These are phyloP conservation scores for Camelina neglecta DNA, from an alignment of 345 rosid species.

Conservation along the genomic window DNA sequence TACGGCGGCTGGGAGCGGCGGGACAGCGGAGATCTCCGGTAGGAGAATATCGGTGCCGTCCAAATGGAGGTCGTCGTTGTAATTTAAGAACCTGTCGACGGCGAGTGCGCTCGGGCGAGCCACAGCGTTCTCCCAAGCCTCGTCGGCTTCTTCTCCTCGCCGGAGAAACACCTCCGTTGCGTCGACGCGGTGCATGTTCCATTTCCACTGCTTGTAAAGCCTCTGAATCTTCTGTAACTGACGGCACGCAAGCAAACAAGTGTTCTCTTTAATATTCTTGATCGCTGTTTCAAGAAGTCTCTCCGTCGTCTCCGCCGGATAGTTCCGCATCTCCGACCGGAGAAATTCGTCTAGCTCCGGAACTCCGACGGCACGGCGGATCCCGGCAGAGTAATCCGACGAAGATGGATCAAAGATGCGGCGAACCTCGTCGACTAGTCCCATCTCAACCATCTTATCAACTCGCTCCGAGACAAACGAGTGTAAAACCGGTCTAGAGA, in stretches of 20 bases:
- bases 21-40: constrained; percentile 43
- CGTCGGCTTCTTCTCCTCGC: constrained; percentile 60
- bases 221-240: constrained; percentile 67
- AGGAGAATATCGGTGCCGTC: constrained; percentile 38
- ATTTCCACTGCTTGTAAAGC: constrained; percentile 54
- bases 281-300: constrained; percentile 57
- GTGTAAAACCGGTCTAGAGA: constrained; percentile 56
- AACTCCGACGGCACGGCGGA: constrained; percentile 79
- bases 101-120: constrained; percentile 59
- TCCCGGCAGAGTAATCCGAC: constrained; percentile 60
- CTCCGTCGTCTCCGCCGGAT: constrained; percentile 38
- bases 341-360: constrained; percentile 73
- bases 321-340: constrained; percentile 40
- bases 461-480: constrained; percentile 77
- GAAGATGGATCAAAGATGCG: constrained; percentile 54
- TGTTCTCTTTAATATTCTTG: constrained; percentile 65
- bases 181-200: constrained; percentile 79
- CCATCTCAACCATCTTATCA: constrained; percentile 72
- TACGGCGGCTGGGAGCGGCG: constrained; percentile 48
- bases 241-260: constrained; percentile 53
- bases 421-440: constrained; percentile 71
- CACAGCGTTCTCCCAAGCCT: constrained; percentile 70
- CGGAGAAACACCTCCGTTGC: constrained; percentile 73
- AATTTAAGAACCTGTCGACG: constrained; percentile 55
- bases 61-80: constrained; percentile 41